phyloP scores from a whole-genome alignment of 768 basidiomycete genomes.

The Auricularia cornea region DNA sequence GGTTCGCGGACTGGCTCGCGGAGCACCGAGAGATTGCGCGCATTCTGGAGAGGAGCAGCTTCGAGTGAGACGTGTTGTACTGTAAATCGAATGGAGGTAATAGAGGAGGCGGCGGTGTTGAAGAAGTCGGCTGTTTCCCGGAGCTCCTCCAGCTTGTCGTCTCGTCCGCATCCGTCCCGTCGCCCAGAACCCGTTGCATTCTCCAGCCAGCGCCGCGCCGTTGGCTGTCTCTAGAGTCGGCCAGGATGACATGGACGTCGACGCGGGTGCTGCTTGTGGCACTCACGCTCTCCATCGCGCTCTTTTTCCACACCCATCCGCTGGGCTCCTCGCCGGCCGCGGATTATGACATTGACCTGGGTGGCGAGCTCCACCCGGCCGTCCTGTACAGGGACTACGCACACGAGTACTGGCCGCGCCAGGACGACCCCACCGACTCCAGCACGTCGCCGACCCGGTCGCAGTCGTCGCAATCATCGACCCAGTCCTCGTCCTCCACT shows the following conservation, averaged over 20 bases:
- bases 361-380: background rate
- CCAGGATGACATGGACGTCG: background rate
- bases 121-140: slow-evolving; percentile 47
- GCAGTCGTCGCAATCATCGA: slow-evolving; percentile 6
- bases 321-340: background rate
- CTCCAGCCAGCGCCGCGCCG: slow-evolving; percentile 40
- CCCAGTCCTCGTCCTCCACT: slow-evolving; percentile 7
- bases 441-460: slow-evolving; percentile 11
- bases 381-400: background rate
- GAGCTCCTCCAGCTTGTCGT: background rate
- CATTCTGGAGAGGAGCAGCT: slow-evolving; percentile 33
- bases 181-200: background rate
- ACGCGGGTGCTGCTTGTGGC: background rate
- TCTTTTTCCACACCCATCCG: background rate
- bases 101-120: slow-evolving; percentile 22
- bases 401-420: background rate
- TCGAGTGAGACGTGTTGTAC: background rate
- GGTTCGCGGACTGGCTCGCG: slow-evolving; percentile 77
- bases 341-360: background rate
- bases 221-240: slow-evolving; percentile 38
- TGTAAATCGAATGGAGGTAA: background rate
- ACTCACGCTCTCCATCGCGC: background rate
- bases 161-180: background rate
- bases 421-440: background rate
- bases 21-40: slow-evolving; percentile 81